Percentiles rank a stretch among this genome's conserved stretches.
Conservation (phyloP, 371 early-diverging fungal genomes). For the Apophysomyces trapeziformis region DNA sequence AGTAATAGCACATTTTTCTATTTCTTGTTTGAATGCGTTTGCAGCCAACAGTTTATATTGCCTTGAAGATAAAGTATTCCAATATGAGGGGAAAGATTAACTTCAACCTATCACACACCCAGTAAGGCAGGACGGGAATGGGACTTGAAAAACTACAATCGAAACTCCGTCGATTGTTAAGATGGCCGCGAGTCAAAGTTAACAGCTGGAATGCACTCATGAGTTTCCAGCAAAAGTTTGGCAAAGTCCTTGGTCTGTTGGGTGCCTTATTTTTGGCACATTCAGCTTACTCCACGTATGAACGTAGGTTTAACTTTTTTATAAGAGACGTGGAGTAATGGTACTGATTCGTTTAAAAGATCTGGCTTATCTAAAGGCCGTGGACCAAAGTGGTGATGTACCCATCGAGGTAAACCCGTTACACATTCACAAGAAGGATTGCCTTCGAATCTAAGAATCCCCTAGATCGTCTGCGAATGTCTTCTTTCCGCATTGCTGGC, state of each 20-base stretch:
- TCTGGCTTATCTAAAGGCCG: slow-evolving; percentile 69
- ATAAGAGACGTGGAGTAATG: not conserved
- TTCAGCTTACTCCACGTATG: slow-evolving; percentile 73
- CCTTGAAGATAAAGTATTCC: not conserved
- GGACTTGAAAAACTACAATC: no score
- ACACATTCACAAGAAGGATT: not conserved
- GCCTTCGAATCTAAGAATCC: not conserved
- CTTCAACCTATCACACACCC: no score
- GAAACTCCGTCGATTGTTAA: not conserved
- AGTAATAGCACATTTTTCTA: no score
- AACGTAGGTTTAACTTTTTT: slow-evolving; percentile 49
- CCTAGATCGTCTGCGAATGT: slow-evolving; percentile 47
- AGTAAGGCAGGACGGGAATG: no score
- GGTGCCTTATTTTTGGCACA: slow-evolving; percentile 63
- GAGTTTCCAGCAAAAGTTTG: slow-evolving; percentile 31
- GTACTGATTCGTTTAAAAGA: slow-evolving; percentile 38
- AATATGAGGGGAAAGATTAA: no score
- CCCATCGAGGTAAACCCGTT: slow-evolving; percentile 60
- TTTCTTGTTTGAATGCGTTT: no score
- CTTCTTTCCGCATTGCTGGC: slow-evolving; percentile 42
- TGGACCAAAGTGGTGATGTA: slow-evolving; percentile 58
- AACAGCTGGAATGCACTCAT: slow-evolving; percentile 4
- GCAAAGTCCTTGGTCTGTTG: slow-evolving; percentile 54
- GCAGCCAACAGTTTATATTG: no score
- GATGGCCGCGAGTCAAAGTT: not conserved